These are phyloP conservation scores for Physaria fendleri DNA, from an alignment of 345 rosid species.

Conservation along the genomic window DNA sequence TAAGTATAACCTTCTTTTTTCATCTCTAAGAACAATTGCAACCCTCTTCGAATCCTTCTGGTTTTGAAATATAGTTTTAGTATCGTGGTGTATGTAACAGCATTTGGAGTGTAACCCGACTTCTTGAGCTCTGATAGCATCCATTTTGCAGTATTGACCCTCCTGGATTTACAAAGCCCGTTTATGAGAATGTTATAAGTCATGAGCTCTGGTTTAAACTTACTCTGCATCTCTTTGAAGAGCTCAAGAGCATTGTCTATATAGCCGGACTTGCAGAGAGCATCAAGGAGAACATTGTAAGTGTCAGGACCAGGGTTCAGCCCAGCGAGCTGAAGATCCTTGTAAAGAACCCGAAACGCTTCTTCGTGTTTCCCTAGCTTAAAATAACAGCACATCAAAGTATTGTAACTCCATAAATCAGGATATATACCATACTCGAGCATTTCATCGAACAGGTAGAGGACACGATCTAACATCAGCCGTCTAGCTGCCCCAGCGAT, in stretches of 20 bases:
- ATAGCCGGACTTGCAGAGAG: slow-evolving; percentile 67
- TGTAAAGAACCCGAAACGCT: slow-evolving; percentile 48
- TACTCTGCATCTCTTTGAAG: slow-evolving; percentile 50
- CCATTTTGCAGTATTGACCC: slow-evolving; percentile 47
- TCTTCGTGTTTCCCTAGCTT: slow-evolving; percentile 55
- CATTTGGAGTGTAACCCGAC: slow-evolving; percentile 54
- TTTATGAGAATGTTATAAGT: slow-evolving; percentile 70
- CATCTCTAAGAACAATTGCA: slow-evolving; percentile 53
- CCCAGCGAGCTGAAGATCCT: slow-evolving; percentile 32
- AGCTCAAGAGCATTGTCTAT: slow-evolving; percentile 44
- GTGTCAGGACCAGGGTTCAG: slow-evolving; percentile 43
- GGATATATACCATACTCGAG: slow-evolving; percentile 45
- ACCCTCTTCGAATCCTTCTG: slow-evolving; percentile 50
- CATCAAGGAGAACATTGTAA: slow-evolving; percentile 65
- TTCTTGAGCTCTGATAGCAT: slow-evolving; percentile 47
- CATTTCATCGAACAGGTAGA: slow-evolving; percentile 88
- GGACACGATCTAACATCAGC: slow-evolving; percentile 31
- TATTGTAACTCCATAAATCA: slow-evolving; percentile 80
- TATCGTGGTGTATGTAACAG: slow-evolving; percentile 63
- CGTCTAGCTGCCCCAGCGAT: slow-evolving; percentile 54
- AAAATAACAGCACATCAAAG: slow-evolving; percentile 72
- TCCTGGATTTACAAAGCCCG: slow-evolving; percentile 64
- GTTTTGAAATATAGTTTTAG: slow-evolving; percentile 56
- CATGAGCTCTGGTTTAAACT: slow-evolving; percentile 42
- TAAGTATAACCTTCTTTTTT: slow-evolving; percentile 55